A percentile compares a stretch with the other conserved stretches of the same genome.
phyloP scores from a whole-genome alignment of 805 yeast genomes.

The Starmerella vitae region DNA sequence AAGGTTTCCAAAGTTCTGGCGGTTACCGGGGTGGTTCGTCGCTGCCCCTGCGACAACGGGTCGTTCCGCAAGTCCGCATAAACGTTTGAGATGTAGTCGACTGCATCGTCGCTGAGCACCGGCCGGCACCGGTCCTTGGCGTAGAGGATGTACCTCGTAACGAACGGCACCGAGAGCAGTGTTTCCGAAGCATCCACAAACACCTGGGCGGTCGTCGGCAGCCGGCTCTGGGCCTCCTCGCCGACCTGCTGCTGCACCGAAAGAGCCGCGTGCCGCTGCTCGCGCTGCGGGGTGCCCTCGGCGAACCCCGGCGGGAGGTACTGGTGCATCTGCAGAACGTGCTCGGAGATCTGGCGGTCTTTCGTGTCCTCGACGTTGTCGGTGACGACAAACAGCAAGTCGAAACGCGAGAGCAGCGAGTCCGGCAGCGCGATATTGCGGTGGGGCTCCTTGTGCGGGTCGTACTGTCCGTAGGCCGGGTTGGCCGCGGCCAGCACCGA shows the following conservation, averaged over 20 bases:
- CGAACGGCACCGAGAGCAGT: constrained; percentile 64
- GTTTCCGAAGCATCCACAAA: constrained; percentile 36
- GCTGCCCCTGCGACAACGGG: constrained; percentile 32
- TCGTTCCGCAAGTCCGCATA: constrained; percentile 75
- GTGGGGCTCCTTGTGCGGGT: constrained; percentile 89
- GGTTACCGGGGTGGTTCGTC: constrained; percentile 82
- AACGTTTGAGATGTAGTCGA: constrained; percentile 63
- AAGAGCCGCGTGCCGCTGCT: constrained; percentile 50
- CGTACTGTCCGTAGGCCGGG: constrained; percentile 94
- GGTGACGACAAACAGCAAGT: constrained; percentile 84
- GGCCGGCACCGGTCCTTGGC: constrained; percentile 84
- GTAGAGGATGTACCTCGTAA: constrained; percentile 85
- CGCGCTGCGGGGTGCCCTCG: constrained; percentile 90
- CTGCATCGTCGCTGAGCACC: constrained; percentile 59
- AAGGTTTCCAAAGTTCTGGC: constrained; percentile 96
- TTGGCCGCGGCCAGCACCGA: constrained; percentile 96
- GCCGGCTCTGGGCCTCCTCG: constrained; percentile 24
- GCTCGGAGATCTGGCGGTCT: constrained; percentile 84
- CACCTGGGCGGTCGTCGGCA: constrained; percentile 31
- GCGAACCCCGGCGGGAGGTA: constrained; percentile 73
- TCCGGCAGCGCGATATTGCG: constrained; percentile 94
- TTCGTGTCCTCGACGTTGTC: constrained; percentile 79
- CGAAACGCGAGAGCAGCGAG: constrained; percentile 91
- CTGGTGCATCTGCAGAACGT: constrained; percentile 86
- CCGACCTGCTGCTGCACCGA: constrained; percentile 54